These are phyloP conservation scores for Hericium alpestre DNA, from an alignment of 768 basidiomycete genomes.

Conservation along the genomic window DNA sequence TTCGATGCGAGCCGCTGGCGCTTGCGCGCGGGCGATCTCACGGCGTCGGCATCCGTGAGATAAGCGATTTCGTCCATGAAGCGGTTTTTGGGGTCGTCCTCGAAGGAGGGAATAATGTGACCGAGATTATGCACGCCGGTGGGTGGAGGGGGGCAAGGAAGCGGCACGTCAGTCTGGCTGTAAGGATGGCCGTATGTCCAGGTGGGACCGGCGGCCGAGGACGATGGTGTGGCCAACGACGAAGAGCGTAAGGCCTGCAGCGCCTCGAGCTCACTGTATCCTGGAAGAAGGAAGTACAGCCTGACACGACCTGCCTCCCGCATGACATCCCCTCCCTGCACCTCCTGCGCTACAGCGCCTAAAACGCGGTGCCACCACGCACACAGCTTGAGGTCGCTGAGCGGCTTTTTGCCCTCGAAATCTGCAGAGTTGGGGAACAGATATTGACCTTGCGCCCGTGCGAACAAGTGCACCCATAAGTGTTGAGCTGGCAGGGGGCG, in stretches of 20 bases:
- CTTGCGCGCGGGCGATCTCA: conserved; percentile 41
- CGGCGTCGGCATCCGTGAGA: conserved; percentile 33
- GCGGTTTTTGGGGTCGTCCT: conserved; percentile 94
- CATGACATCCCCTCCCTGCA: conserved; percentile 14
- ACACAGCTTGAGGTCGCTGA: conserved; percentile 73
- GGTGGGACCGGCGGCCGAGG: conserved; percentile 9
- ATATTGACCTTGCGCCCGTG: conserved; percentile 83
- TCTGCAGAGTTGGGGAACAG: conserved; percentile 84
- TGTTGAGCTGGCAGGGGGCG: conserved; percentile 46
- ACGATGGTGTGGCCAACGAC: conserved; percentile 11
- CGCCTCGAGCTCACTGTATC: conserved; percentile 60
- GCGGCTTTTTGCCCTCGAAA: conserved; percentile 54
- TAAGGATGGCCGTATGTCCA: conserved; percentile 86
- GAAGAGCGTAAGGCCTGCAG: conserved; percentile 38
- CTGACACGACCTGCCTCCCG: conserved; percentile 20
- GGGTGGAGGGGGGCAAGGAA: conserved; percentile 37
- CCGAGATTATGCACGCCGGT: conserved; percentile 42
- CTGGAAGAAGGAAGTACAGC: conserved; percentile 61
- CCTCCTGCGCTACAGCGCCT: conserved; percentile 38
- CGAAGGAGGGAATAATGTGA: conserved; percentile 76
- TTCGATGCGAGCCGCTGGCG: conserved; percentile 29
- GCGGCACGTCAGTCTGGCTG: conserved; percentile 28
- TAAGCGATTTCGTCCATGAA: conserved; percentile 87
- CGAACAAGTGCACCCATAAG: conserved; percentile 82
- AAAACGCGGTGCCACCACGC: conserved; percentile 88